Percentiles rank a stretch among this genome's conserved stretches.
Conservation (phyloP, 345 rosid genomes). For the Acer campestre region DNA sequence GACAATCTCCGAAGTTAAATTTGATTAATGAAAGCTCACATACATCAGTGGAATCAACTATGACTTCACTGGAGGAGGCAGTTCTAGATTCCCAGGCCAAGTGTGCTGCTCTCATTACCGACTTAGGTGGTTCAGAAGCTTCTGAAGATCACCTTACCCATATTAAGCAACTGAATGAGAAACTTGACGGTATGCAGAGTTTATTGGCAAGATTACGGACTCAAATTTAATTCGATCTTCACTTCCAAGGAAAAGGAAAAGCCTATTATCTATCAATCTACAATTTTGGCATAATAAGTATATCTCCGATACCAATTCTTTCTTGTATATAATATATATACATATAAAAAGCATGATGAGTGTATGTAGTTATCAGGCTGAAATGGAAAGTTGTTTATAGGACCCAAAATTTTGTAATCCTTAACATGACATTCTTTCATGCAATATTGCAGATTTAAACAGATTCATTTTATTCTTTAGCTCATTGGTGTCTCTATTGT, state of each 20-base stretch:
- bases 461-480: neutral
- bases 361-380: slow-evolving; percentile 15
- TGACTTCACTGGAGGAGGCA: slow-evolving; percentile 75
- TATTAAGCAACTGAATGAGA: slow-evolving; percentile 59
- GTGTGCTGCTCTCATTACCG: slow-evolving; percentile 55
- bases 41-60: slow-evolving; percentile 49
- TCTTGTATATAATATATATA: slow-evolving; percentile 39
- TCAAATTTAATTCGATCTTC: slow-evolving; percentile 44
- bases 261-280: neutral
- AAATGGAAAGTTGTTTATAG: slow-evolving; percentile 8
- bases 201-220: slow-evolving; percentile 60
- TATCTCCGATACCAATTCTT: slow-evolving; percentile 31
- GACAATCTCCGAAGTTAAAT: slow-evolving; percentile 36
- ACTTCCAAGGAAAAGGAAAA: neutral
- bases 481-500: neutral
- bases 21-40: slow-evolving; percentile 26
- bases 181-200: slow-evolving; percentile 66
- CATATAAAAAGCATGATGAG: slow-evolving; percentile 20
- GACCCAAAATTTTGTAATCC: slow-evolving; percentile 29
- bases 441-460: neutral
- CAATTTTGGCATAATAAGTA: slow-evolving; percentile 31
- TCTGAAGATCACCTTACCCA: slow-evolving; percentile 35
- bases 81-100: slow-evolving; percentile 60
- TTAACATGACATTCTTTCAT: neutral
- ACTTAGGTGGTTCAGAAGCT: slow-evolving; percentile 43